A percentile compares a stretch with the other conserved stretches of the same genome.
phyloP scores from a whole-genome alignment of 2,329 filamentous ascomycete genomes.

The Aspergillus aculeatus region DNA sequence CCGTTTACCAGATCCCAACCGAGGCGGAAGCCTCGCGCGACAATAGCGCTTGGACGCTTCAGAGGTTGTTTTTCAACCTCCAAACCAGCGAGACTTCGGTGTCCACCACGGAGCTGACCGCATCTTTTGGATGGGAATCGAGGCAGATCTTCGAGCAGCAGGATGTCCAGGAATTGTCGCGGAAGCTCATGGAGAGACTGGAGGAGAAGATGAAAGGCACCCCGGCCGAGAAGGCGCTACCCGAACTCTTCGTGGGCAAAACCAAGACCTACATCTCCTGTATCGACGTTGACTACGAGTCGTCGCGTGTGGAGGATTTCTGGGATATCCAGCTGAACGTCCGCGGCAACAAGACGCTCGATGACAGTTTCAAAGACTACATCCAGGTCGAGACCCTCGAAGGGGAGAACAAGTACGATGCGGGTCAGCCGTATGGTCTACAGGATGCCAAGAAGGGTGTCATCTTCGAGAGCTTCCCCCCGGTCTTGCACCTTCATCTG shows the following conservation, averaged over 20 bases:
- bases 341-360: slow-evolving; percentile 84
- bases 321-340: slow-evolving; percentile 99
- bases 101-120: slow-evolving; percentile 86
- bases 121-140: slow-evolving; percentile 97
- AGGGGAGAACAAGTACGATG: slow-evolving; percentile 97
- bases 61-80: slow-evolving; percentile 90
- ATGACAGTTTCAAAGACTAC: slow-evolving; percentile 95
- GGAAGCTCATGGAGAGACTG: slow-evolving; percentile 95
- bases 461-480: slow-evolving; percentile 93
- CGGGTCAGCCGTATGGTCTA: slow-evolving; percentile 81
- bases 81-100: slow-evolving; percentile 84
- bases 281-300: slow-evolving; percentile 98
- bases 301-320: slow-evolving; percentile 91
- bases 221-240: slow-evolving; percentile 80
- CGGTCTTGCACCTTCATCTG: slow-evolving; percentile 89
- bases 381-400: slow-evolving; percentile 95
- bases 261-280: slow-evolving; percentile 99
- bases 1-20: slow-evolving; percentile 95
- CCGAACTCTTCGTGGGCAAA: slow-evolving; percentile 92
- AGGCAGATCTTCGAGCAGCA: slow-evolving; percentile 98
- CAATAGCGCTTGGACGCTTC: slow-evolving; percentile 91
- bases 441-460: slow-evolving; percentile 98
- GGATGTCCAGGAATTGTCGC: slow-evolving; percentile 93
- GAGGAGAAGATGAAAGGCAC: slow-evolving; percentile 99
- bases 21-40: slow-evolving; percentile 74